These are phyloP conservation scores for Neodidymelliopsis sp. DNA, from an alignment of 2,329 filamentous ascomycete species.

Conservation along the genomic window DNA sequence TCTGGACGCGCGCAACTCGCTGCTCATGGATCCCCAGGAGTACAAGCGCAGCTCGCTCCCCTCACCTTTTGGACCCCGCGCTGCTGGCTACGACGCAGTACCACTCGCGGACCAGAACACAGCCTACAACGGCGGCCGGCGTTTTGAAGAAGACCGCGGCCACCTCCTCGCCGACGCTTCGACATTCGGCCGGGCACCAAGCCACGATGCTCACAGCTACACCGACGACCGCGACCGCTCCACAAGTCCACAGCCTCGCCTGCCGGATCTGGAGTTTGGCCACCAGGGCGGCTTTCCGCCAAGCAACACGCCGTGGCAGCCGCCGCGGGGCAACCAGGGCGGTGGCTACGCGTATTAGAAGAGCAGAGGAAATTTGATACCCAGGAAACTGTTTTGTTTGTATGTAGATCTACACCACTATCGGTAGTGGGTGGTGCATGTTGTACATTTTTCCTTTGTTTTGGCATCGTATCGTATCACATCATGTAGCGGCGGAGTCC, in stretches of 20 bases:
- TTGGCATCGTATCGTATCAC: too few relatives aligned
- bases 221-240: constrained; percentile 33
- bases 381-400: too few relatives aligned
- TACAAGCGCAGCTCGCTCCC: constrained; percentile 51
- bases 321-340: constrained; percentile 29
- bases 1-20: constrained; percentile 84
- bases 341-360: constrained; percentile 38
- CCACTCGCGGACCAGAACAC: constrained; percentile 47
- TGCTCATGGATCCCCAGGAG: constrained; percentile 72
- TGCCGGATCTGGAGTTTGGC: constrained; percentile 41
- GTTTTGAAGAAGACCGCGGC: constrained; percentile 38
- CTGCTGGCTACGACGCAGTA: constrained; percentile 47
- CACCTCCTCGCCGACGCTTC: constrained; percentile 47
- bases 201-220: constrained; percentile 30
- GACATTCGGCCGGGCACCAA: constrained; percentile 39
- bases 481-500: too few relatives aligned
- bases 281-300: constrained; percentile 27
- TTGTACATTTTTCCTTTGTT: constrained; percentile 21
- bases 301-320: constrained; percentile 36
- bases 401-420: too few relatives aligned
- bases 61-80: constrained; percentile 38
- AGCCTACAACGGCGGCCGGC: constrained; percentile 33
- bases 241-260: constrained; percentile 37
- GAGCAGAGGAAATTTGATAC: constrained; percentile 20
- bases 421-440: constrained; percentile 8